Percentiles rank a stretch among this genome's conserved stretches.
Conservation (phyloP, 2,329 filamentous ascomycete genomes). For the Fusarium setosum region DNA sequence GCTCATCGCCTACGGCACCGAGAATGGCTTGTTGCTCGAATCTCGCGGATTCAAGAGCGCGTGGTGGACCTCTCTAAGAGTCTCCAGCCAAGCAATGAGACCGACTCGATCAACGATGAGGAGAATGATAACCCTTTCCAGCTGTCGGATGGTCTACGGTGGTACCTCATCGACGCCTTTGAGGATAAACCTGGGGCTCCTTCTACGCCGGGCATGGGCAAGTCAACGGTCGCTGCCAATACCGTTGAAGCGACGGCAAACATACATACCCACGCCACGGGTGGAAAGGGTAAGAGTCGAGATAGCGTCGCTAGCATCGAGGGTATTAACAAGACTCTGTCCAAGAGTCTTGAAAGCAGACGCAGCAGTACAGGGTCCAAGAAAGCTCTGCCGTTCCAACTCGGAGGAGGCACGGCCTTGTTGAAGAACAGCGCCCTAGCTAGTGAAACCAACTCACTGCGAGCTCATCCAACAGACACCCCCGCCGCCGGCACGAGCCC, state of each 20-base stretch:
- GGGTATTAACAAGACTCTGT: conserved; percentile 81
- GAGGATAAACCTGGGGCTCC: conserved; percentile 95
- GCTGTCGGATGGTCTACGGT: conserved; percentile 91
- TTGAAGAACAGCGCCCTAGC: conserved; percentile 64
- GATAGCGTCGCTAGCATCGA: conserved; percentile 70
- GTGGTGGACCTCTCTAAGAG: conserved; percentile 92
- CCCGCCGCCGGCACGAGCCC: conserved; percentile 55
- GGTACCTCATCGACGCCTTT: conserved; percentile 93
- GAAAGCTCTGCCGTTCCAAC: conserved; percentile 72
- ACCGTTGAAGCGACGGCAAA: conserved; percentile 88
- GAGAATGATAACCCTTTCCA: conserved; percentile 98
- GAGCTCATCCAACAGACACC: conserved; percentile 58
- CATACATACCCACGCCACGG: conserved; percentile 63
- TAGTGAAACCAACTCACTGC: conserved; percentile 70
- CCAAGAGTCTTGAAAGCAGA: conserved; percentile 90
- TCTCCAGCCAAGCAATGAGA: conserved; percentile 63
- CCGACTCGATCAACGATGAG: conserved; percentile 66
- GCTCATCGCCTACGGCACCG: conserved; percentile 83
- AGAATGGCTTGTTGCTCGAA: conserved; percentile 97
- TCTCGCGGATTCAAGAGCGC: conserved; percentile 89
- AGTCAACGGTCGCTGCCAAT: conserved; percentile 89
- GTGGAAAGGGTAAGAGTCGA: conserved; percentile 57
- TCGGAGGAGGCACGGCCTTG: conserved; percentile 53
- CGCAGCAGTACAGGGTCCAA: conserved; percentile 89
- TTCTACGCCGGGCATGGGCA: conserved; percentile 90